Conservation (phyloP, 768 basidiomycete genomes). For the Trametes gibbosa region DNA sequence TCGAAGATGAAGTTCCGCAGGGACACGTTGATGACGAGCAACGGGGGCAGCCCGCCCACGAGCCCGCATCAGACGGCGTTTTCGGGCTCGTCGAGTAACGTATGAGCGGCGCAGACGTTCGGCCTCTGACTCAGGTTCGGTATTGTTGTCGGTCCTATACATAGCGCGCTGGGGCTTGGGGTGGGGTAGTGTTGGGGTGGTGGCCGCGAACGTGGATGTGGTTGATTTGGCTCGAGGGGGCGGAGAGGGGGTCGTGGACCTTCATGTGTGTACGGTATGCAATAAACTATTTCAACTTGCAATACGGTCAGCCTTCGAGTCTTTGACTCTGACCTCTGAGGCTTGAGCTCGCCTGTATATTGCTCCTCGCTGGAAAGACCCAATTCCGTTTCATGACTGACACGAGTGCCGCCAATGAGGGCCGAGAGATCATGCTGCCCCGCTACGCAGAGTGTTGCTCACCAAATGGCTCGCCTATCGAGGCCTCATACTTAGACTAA, state of each 20-base stretch:
- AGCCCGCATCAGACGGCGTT: conserved; percentile 12
- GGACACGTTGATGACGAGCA: conserved; percentile 5
- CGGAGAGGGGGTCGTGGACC: not conserved
- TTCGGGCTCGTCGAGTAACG: conserved; percentile 1
- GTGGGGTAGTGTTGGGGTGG: too few relatives aligned
- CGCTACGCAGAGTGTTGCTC: too few relatives aligned
- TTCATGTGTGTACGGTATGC: not conserved
- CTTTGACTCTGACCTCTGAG: not conserved
- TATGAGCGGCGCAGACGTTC: not conserved
- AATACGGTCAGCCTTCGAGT: not conserved
- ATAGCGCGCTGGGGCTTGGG: not conserved
- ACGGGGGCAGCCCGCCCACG: conserved; percentile 4
- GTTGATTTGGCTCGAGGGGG: too few relatives aligned
- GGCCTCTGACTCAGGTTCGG: not conserved
- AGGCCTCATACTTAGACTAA: too few relatives aligned
- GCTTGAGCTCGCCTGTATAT: too few relatives aligned
- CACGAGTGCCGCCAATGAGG: too few relatives aligned
- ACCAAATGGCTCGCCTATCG: too few relatives aligned
- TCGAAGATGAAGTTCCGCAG: conserved; percentile 9
- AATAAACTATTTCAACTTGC: not conserved
- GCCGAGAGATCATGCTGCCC: too few relatives aligned
- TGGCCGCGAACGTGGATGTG: too few relatives aligned
- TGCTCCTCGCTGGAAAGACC: too few relatives aligned
- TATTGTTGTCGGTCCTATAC: not conserved
- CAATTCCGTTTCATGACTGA: too few relatives aligned